Conservation (phyloP, 2,329 filamentous ascomycete genomes). For the Calonectria honghensis region DNA sequence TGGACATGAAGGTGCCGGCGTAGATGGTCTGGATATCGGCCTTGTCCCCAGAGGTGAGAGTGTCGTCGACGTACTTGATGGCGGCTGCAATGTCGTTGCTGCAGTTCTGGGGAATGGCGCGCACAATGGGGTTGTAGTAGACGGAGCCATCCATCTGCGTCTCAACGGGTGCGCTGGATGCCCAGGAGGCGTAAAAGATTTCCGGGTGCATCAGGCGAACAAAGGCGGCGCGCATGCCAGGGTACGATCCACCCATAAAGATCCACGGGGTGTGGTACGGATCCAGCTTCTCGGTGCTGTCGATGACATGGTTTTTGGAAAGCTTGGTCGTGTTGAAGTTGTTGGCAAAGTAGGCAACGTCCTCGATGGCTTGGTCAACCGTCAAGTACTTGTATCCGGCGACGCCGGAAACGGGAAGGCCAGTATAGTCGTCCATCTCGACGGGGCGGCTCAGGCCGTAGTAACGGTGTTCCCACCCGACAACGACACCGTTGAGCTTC, state of each 20-base stretch:
- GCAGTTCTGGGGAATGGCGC: conserved; percentile 69
- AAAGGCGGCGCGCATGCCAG: conserved; percentile 70
- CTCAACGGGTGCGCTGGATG: conserved; percentile 70
- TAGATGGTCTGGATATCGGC: conserved; percentile 8
- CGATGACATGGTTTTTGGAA: conserved; percentile 62
- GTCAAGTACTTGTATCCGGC: conserved; percentile 51
- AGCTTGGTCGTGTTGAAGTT: conserved; percentile 59
- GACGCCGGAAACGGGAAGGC: conserved; percentile 36
- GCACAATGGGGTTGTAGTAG: conserved; percentile 68
- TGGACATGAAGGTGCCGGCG: conserved; percentile 10
- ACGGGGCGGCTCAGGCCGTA: conserved; percentile 52
- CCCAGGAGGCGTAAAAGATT: conserved; percentile 70
- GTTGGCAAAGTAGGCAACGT: conserved; percentile 56
- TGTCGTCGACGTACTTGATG: conserved; percentile 66
- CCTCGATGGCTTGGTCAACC: conserved; percentile 54
- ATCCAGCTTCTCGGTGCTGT: conserved; percentile 56
- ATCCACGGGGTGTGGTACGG: conserved; percentile 71
- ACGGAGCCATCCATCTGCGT: conserved; percentile 67
- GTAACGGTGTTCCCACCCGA: conserved; percentile 54
- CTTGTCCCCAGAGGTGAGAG: conserved; percentile 26
- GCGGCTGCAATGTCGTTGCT: conserved; percentile 67
- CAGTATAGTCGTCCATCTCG: conserved; percentile 41
- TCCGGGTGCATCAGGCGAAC: conserved; percentile 66
- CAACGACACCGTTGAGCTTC: conserved; percentile 47
- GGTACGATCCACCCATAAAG: conserved; percentile 70